A percentile compares a stretch with the other conserved stretches of the same genome.
Evolutionary conservation across 192 early-diverging fungal genomes (phyloP).

Genomic region (Coemansia sp.): DNA sequence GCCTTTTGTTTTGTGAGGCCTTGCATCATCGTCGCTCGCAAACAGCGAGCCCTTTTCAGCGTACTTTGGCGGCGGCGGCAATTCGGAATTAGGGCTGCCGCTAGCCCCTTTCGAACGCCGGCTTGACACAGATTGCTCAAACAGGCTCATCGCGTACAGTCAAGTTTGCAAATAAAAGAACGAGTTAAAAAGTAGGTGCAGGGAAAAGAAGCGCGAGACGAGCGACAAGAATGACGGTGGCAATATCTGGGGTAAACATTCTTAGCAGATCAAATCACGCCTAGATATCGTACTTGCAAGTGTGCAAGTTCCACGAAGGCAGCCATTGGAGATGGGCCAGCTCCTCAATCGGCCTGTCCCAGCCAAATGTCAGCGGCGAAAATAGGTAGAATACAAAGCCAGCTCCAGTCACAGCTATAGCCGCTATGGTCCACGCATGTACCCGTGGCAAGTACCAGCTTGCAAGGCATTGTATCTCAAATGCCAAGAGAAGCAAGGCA

Average conservation of each 20-base stretch:
- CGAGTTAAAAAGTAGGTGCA: too few species aligned
- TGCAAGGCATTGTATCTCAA: conserved; percentile 71
- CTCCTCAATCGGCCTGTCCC: conserved; percentile 23
- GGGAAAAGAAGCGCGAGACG: too few species aligned
- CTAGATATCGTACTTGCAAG: too few species aligned
- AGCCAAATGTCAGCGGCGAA: conserved; percentile 79
- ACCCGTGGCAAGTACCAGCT: conserved; percentile 63
- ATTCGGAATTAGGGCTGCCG: neutral
- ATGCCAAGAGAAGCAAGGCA: conserved; percentile 77
- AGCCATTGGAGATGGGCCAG: conserved; percentile 46
- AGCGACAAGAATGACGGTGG: too few species aligned
- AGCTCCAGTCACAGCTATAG: conserved; percentile 16
- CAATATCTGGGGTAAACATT: too few species aligned
- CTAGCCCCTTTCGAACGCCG: neutral
- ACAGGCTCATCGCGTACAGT: conserved; percentile 13
- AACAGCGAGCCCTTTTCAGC: conserved; percentile 15
- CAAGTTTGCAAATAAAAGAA: too few species aligned
- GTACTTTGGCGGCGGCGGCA: neutral
- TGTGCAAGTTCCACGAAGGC: conserved; percentile 31
- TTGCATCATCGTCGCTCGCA: conserved; percentile 11
- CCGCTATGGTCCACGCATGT: conserved; percentile 55
- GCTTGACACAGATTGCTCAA: neutral
- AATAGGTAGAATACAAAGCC: conserved; percentile 63
- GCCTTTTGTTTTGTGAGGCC: neutral
- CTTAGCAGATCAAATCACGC: too few species aligned